Conservation (phyloP, 2,329 filamentous ascomycete genomes). For the Alternaria longipes region DNA sequence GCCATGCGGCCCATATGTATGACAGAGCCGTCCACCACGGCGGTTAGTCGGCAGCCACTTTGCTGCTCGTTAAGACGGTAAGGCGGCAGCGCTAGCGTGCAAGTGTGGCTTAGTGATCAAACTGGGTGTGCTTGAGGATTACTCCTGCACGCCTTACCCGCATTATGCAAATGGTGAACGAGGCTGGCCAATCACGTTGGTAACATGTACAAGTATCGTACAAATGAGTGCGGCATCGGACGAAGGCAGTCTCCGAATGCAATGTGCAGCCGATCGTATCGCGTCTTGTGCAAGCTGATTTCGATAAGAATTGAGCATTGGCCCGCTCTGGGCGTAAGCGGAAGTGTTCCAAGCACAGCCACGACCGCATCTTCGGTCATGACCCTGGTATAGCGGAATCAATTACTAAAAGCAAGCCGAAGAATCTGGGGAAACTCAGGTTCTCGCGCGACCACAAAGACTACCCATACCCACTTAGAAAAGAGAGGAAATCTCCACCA, state of each 20-base stretch:
- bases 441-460: not conserved
- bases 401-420: not conserved
- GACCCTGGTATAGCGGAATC: not conserved
- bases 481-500: not conserved
- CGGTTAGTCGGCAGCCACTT: conserved; percentile 11
- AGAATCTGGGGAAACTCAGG: not conserved
- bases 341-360: not conserved
- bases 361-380: not conserved
- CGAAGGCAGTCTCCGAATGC: not conserved
- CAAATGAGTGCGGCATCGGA: not conserved
- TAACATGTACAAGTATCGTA: not conserved
- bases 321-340: not conserved
- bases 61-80: conserved; percentile 13
- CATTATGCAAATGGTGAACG: not conserved
- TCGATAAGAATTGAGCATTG: not conserved
- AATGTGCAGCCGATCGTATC: not conserved
- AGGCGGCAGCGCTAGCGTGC: conserved; percentile 13
- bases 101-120: conserved; percentile 10
- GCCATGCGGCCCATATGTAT: conserved; percentile 9
- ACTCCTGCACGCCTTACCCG: not conserved
- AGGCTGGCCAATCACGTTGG: not conserved
- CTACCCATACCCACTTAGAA: not conserved
- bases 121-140: not conserved
- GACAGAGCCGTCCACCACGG: conserved; percentile 1
- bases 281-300: not conserved